Evolutionary conservation across 768 basidiomycete genomes (phyloP).

Genomic region (Tylopilus felleus): DNA sequence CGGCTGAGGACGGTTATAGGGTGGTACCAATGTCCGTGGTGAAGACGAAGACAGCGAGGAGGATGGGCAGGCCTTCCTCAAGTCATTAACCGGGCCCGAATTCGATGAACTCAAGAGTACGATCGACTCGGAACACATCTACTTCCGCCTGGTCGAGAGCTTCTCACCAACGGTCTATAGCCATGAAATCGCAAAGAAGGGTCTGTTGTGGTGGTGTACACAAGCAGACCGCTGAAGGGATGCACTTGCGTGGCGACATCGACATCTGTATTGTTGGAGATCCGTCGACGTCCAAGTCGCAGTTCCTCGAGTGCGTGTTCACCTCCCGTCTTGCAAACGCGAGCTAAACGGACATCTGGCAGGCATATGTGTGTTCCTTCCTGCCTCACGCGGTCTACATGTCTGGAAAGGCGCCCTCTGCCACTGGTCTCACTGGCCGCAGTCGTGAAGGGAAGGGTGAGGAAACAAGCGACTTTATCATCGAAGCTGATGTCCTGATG

Average conservation of each 20-base stretch:
- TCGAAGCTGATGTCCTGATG: conserved; percentile 99
- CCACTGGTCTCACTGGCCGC: conserved; percentile 98
- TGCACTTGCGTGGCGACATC: conserved; percentile 97
- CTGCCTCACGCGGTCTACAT: conserved; percentile 97
- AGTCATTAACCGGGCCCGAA: conserved; percentile 88
- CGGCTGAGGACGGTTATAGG: conserved; percentile 39
- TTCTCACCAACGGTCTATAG: conserved; percentile 99
- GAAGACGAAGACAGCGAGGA: conserved; percentile 81
- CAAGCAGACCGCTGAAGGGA: conserved; percentile 93
- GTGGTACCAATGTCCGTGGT: conserved; percentile 83
- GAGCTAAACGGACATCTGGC: not conserved
- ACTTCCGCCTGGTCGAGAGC: conserved; percentile 86
- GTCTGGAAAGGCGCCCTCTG: conserved; percentile 98
- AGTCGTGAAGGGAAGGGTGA: conserved; percentile 97
- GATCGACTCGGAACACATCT: conserved; percentile 94
- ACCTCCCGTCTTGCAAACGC: not conserved
- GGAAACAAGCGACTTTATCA: conserved; percentile 98
- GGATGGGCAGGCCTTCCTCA: conserved; percentile 79
- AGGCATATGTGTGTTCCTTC: conserved; percentile 98
- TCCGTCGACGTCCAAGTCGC: conserved; percentile 96
- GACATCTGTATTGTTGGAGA: conserved; percentile 99
- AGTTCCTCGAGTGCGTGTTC: conserved; percentile 86
- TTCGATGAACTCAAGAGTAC: conserved; percentile 92
- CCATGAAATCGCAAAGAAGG: conserved; percentile 99
- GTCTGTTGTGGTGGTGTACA: conserved; percentile 93